Conservation (phyloP, 1,284 basidiomycete genomes). For the Moesziomyces parantarcticus region DNA sequence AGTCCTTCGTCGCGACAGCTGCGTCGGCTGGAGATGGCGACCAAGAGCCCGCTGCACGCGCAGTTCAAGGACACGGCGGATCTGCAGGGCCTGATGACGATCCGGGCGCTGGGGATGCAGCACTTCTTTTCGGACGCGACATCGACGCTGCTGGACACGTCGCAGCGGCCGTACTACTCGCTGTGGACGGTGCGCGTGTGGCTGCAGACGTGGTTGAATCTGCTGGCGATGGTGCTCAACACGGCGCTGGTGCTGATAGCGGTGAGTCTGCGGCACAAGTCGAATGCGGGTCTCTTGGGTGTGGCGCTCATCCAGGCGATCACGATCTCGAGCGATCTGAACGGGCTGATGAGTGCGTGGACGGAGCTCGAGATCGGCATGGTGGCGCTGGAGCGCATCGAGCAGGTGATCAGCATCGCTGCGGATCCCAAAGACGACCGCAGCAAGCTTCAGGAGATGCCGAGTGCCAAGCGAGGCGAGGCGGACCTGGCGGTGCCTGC, state of each 20-base stretch:
- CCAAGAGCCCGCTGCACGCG: constrained; percentile 36
- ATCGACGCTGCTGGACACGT: constrained; percentile 15
- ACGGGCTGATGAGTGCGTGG: constrained; percentile 46
- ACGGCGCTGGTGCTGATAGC: constrained; percentile 32
- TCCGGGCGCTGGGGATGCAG: constrained; percentile 35
- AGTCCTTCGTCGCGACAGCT: constrained; percentile 39
- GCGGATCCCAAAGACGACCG: constrained; percentile 25
- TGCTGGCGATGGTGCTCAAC: constrained; percentile 35
- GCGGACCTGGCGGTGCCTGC: constrained; percentile 7
- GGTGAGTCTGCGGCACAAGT: constrained; percentile 29
- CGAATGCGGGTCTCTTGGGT: constrained; percentile 53
- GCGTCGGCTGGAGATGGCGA: constrained; percentile 43
- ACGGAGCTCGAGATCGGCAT: constrained; percentile 66
- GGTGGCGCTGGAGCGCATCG: constrained; percentile 64
- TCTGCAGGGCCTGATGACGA: constrained; percentile 27
- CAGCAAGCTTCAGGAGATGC: constrained; percentile 17
- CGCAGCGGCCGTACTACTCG: constrained; percentile 35
- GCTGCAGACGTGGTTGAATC: constrained; percentile 37
- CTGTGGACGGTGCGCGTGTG: constrained; percentile 39
- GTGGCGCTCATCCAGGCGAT: constrained; percentile 61
- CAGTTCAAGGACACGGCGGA: constrained; percentile 31
- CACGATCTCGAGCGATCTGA: constrained; percentile 31
- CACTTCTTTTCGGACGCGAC: constrained; percentile 11
- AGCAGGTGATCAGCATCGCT: constrained; percentile 48
- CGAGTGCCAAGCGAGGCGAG: constrained; percentile 14